Base-by-base conservation (phyloP, 768 basidiomycete species). In the Kwoniella shandongensis region DNA sequence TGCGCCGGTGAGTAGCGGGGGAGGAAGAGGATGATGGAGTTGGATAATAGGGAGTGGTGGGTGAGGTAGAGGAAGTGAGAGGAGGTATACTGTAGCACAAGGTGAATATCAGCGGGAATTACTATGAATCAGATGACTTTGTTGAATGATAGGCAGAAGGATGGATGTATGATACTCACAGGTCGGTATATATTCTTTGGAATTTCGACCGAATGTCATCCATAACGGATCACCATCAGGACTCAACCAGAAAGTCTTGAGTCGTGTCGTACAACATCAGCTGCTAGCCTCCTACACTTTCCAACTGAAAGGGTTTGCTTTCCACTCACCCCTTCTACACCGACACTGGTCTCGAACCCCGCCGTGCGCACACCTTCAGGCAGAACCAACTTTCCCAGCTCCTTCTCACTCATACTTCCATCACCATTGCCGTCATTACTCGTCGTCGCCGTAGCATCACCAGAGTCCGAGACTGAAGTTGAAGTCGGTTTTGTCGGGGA, bases 1-100 rank as follows among this genome's bases (percentile, higher is more conserved):
- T 46, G 74, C 74, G 4, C 74, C 74, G 38, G 69, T 66, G 39
- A 75, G 35, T 4, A 75, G 59, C 4, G 74, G 72, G 11, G 72
- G 72, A 20, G 74, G 72, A 13, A 73, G 57, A 4, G 74, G 74
- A 35, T 66, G 44, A 51, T 72, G 72, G 2, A 75, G 55, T 17
- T 73, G 72, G 27, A 75, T 22, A 20, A 70, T 54, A 1, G 74
- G 72, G 17, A 75, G 51, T 8, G 64, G 61, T 0, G 62, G 58
- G 15, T 44, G 30, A 10, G 65, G 64, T 10, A 63, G 35, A 13
- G 55, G 48, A 13, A 47, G 36, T 17, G 63, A 49, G 4, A 70
- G 54, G 12, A 61, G 57, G 55, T 57, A 67, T 23, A 61, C 69
- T 70, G 41, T 41, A n/a, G n/a, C n/a, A n/a, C n/a, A n/a, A n/a